These are phyloP conservation scores for Aaosphaeria arxii DNA, from an alignment of 2,329 filamentous ascomycete species.

Conservation along the genomic window DNA sequence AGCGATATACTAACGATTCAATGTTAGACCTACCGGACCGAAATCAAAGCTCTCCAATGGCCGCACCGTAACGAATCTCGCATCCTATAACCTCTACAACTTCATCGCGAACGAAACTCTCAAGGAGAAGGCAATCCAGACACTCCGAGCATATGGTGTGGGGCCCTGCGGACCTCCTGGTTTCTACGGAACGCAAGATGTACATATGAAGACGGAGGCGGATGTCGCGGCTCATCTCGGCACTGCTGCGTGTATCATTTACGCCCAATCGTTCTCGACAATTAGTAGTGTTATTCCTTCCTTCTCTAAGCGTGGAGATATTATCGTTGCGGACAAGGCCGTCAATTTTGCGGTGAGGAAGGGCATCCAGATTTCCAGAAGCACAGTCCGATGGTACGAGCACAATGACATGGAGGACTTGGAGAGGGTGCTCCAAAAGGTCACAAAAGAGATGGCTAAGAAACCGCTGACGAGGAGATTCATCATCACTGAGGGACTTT, in stretches of 20 bases:
- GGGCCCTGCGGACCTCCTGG: slow-evolving; percentile 95
- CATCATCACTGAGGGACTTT: slow-evolving; percentile 92
- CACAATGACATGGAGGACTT: slow-evolving; percentile 96
- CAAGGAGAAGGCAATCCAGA: slow-evolving; percentile 92
- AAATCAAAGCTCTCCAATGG: slow-evolving; percentile 87
- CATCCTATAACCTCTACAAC: slow-evolving; percentile 97
- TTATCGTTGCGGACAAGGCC: slow-evolving; percentile 91
- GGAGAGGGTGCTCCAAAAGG: slow-evolving; percentile 77
- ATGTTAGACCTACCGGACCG: slow-evolving; percentile 73
- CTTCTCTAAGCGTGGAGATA: slow-evolving; percentile 94
- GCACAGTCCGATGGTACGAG: slow-evolving; percentile 88
- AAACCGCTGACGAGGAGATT: slow-evolving; percentile 90
- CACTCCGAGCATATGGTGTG: slow-evolving; percentile 90
- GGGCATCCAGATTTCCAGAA: slow-evolving; percentile 88
- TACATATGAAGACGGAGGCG: slow-evolving; percentile 94
- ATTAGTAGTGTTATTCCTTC: slow-evolving; percentile 96
- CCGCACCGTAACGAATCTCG: slow-evolving; percentile 87
- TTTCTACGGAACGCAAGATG: slow-evolving; percentile 97
- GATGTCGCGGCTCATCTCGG: slow-evolving; percentile 91
- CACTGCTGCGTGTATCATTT: slow-evolving; percentile 86
- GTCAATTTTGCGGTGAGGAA: slow-evolving; percentile 94
- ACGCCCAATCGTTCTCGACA: slow-evolving; percentile 93
- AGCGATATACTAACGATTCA: not conserved
- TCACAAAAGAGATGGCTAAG: slow-evolving; percentile 82
- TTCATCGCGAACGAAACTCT: slow-evolving; percentile 89